A percentile compares a stretch with the other conserved stretches of the same genome.
phyloP scores from a whole-genome alignment of 2,329 filamentous ascomycete species.

The Dryadomyces sulphureus region DNA sequence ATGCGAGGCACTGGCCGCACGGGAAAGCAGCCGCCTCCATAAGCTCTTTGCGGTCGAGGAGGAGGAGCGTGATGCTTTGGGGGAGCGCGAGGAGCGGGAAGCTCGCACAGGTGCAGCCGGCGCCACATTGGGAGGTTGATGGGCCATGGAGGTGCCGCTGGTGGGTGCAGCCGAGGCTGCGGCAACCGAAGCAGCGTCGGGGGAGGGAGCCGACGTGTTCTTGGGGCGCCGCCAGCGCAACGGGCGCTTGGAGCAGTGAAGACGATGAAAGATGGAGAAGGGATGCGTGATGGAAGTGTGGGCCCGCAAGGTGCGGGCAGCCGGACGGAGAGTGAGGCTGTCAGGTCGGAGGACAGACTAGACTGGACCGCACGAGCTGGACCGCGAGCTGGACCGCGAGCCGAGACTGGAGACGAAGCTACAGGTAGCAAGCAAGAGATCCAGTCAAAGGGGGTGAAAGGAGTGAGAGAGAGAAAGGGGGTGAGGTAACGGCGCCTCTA shows the following conservation, averaged over 20 bases:
- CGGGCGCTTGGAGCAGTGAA: not conserved
- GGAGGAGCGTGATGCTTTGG: slow-evolving; percentile 6
- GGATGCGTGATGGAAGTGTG: slow-evolving; percentile 5
- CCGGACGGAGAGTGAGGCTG: not conserved
- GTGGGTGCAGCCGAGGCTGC: slow-evolving; percentile 5
- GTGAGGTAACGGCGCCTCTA: too few species aligned
- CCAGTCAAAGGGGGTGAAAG: too few species aligned
- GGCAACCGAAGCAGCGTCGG: slow-evolving; percentile 1
- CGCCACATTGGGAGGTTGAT: not conserved
- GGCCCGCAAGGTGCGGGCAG: slow-evolving; percentile 5
- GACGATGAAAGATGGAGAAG: not conserved
- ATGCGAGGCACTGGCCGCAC: not conserved
- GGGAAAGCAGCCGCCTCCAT: slow-evolving; percentile 8
- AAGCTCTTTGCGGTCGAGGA: slow-evolving; percentile 15
- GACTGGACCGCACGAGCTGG: not conserved
- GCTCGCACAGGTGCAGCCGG: not conserved
- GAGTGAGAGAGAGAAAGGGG: too few species aligned
- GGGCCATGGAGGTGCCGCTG: slow-evolving; percentile 6
- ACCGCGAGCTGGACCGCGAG: too few species aligned
- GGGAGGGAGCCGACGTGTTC: not conserved
- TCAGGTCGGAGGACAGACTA: not conserved
- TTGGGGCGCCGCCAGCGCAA: slow-evolving; percentile 1
- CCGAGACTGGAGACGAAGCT: too few species aligned
- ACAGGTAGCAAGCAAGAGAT: too few species aligned
- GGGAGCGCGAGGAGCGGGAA: slow-evolving; percentile 5